Base-by-base conservation (phyloP, 2,329 filamentous ascomycete genomes). In the Phialophora verrucosa region DNA sequence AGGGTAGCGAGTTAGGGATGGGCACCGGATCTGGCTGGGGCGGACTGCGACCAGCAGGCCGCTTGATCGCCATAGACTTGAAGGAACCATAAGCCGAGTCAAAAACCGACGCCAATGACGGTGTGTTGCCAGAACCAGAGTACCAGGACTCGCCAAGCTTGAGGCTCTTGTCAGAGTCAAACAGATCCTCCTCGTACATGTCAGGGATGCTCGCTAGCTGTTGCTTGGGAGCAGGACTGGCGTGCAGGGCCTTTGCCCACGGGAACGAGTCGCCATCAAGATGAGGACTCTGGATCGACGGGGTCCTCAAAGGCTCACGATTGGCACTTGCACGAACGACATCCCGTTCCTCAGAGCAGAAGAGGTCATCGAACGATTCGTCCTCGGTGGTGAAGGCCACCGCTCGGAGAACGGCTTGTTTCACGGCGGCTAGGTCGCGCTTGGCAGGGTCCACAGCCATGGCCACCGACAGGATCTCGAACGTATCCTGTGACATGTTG, bases 401-500 rank as follows among this genome's bases (percentile, higher is more conserved):
- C 57, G 91, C 90, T 61, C 91, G 90, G 69, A 88, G 81, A 38
- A 99, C 87, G 61, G 91, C 91, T 59, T 92, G 87, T 72, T 91
- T 91, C 67, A 92, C 88, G 67, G 87, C 91, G 35, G 85, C 82
- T 57, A 99, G 83, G 38, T 93, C 96, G 63, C 95, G 91, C 83
- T 93, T 96, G 78, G 85, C 87, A 11, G 95, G 95, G 76, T 99
- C 94, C 72, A 99, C 82, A 74, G 92, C 92, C 87, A 99, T 87
- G 78, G 92, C 96, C 80, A 96, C 87, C 60, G 90, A 88, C 78
- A 99, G 88, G 72, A 99, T 92, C 79, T 97, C 93, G 75, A 91
- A 99, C 0, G 95, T 97, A 78, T 99, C 95, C 78, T 97, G 92
- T 58, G 94, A 98, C 94, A 99, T 97, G 78, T 91, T 93, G 47